A percentile compares a stretch with the other conserved stretches of the same genome.
These are phyloP conservation scores for Xenosphaeropsis pyriputrescens DNA, from an alignment of 2,329 filamentous ascomycete genomes.

Conservation along the genomic window DNA sequence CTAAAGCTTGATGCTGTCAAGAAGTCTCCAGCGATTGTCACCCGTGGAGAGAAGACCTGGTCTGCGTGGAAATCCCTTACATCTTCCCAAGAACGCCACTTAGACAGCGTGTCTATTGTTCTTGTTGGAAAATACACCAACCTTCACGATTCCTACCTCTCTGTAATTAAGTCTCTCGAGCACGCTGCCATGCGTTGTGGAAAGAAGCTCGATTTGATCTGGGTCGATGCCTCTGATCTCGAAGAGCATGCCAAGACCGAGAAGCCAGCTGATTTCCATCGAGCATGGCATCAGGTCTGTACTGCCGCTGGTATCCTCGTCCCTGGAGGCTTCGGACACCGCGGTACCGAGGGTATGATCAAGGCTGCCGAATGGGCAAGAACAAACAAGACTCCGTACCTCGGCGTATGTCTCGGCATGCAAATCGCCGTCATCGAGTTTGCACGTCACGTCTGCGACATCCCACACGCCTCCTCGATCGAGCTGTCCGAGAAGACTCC, in stretches of 20 bases:
- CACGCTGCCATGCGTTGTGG: constrained; percentile 80
- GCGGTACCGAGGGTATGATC: constrained; percentile 87
- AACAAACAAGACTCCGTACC: constrained; percentile 63
- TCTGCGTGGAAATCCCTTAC: constrained; percentile 62
- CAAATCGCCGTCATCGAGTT: constrained; percentile 87
- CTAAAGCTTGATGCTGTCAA: constrained; percentile 47
- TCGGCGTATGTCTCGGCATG: constrained; percentile 78
- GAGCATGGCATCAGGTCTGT: constrained; percentile 70
- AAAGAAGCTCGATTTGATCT: constrained; percentile 65
- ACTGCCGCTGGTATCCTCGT: constrained; percentile 49
- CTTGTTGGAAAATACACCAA: constrained; percentile 87
- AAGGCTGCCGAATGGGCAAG: constrained; percentile 76
- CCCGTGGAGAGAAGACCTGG: constrained; percentile 60
- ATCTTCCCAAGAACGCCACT: constrained; percentile 47
- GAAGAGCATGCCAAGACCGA: constrained; percentile 47
- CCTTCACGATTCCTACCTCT: constrained; percentile 75
- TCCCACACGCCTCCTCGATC: constrained; percentile 20
- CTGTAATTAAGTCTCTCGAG: constrained; percentile 74
- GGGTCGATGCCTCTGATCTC: constrained; percentile 75
- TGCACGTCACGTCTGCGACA: constrained; percentile 59
- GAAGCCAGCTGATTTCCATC: constrained; percentile 63
- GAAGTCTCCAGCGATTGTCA: constrained; percentile 35
- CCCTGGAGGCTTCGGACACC: constrained; percentile 49
- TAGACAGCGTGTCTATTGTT: constrained; percentile 62
- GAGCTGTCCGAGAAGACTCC: constrained; percentile 17